Evolutionary conservation across 345 rosid species (phyloP).

Genomic region (Melaleuca quinquenervia): DNA sequence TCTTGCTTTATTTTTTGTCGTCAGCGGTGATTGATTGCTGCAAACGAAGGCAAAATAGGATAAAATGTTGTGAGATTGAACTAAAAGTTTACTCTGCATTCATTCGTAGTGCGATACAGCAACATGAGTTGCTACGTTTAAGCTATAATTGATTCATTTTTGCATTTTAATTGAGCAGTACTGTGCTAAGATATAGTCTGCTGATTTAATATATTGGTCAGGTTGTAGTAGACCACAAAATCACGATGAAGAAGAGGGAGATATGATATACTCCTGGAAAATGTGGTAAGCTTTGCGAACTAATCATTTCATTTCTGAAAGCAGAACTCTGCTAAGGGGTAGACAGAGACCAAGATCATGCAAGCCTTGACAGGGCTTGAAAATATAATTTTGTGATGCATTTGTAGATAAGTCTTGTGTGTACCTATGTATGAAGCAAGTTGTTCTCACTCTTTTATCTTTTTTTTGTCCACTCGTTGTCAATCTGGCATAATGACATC

Average conservation of each 20-base stretch:
- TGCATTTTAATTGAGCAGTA: not conserved
- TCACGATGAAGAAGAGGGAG: constrained; percentile 78
- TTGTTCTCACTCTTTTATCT: no score
- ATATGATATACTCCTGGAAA: no score
- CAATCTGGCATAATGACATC: no score
- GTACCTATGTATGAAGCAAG: no score
- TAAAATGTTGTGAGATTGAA: not conserved
- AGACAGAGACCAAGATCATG: no score
- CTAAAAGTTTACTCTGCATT: not conserved
- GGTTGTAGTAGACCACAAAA: constrained; percentile 93
- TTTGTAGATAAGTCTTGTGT: no score
- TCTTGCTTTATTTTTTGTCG: not conserved
- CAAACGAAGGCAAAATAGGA: not conserved
- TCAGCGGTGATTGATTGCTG: not conserved
- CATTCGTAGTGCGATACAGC: not conserved
- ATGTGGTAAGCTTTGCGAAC: no score
- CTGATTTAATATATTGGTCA: constrained; percentile 3
- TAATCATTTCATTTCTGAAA: no score
- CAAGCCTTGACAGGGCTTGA: no score
- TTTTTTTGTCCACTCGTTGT: no score
- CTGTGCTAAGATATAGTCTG: not conserved
- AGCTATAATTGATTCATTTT: not conserved
- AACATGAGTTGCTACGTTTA: not conserved
- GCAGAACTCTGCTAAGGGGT: no score
- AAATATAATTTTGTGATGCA: no score